Percentiles rank a stretch among this genome's conserved stretches.
Evolutionary conservation across 257 asterid genomes (phyloP).

Genomic region (Echium plantagineum): DNA sequence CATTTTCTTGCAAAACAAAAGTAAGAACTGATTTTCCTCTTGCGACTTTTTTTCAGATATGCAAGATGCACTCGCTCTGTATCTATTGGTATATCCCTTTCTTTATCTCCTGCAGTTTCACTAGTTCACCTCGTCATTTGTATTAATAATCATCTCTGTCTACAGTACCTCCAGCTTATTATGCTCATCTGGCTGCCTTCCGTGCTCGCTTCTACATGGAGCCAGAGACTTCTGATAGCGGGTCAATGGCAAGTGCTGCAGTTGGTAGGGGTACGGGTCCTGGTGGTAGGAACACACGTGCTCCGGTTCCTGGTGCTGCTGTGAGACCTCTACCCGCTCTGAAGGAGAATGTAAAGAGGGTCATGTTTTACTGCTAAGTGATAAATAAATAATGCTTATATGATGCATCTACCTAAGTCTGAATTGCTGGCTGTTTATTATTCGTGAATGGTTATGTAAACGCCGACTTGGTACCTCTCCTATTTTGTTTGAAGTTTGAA

Average conservation of each 20-base stretch:
- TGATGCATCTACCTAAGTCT: too few relatives aligned
- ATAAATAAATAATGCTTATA: too few relatives aligned
- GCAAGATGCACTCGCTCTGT: constrained; percentile 75
- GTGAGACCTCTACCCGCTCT: constrained; percentile 21
- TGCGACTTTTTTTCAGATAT: constrained; percentile 32
- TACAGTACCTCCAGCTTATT: constrained; percentile 27
- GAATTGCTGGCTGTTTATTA: too few relatives aligned
- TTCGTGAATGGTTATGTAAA: too few relatives aligned
- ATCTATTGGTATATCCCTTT: not conserved
- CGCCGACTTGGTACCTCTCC: too few relatives aligned
- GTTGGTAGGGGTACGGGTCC: constrained; percentile 13
- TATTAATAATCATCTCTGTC: not conserved
- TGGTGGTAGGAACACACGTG: constrained; percentile 12
- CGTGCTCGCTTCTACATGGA: constrained; percentile 27
- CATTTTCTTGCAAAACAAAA: not conserved
- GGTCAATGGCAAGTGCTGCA: constrained; percentile 20
- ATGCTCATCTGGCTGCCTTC: constrained; percentile 28
- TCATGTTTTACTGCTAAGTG: constrained; percentile 22
- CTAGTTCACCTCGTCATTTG: not conserved
- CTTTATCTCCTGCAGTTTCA: not conserved
- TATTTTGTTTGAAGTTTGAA: too few relatives aligned
- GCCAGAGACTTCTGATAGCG: constrained; percentile 20
- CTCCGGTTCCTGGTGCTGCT: constrained; percentile 11
- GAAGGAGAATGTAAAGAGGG: constrained; percentile 22
- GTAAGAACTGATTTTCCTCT: not conserved